phyloP scores from a whole-genome alignment of 2,329 filamentous ascomycete species.

The Zelopaecilomyces penicillatus region DNA sequence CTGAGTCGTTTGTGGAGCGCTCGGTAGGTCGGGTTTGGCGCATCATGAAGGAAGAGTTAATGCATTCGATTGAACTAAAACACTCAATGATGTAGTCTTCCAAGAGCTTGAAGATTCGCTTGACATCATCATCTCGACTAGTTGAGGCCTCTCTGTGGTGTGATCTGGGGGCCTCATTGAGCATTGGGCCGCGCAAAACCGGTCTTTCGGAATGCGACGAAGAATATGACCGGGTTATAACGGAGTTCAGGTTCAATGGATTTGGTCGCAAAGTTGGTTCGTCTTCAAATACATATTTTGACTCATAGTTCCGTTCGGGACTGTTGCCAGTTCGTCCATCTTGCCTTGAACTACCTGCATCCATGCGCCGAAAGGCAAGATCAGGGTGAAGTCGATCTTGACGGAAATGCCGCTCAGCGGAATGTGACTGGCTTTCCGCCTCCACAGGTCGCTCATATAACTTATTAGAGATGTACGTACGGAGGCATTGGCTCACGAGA shows the following conservation, averaged over 20 bases:
- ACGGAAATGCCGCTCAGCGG: slow-evolving; percentile 1
- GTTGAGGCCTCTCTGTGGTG: slow-evolving; percentile 12
- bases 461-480: slow-evolving; percentile 20
- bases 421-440: slow-evolving; percentile 6
- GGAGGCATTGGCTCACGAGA: slow-evolving; percentile 25
- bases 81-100: slow-evolving; percentile 68
- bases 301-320: neutral
- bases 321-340: neutral
- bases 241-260: slow-evolving; percentile 15
- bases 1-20: slow-evolving; percentile 15
- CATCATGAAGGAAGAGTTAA: slow-evolving; percentile 67
- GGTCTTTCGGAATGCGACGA: slow-evolving; percentile 36
- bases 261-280: slow-evolving; percentile 28
- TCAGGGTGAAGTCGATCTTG: slow-evolving; percentile 7
- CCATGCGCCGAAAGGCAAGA: slow-evolving; percentile 1
- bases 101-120: slow-evolving; percentile 62
- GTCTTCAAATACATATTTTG: slow-evolving; percentile 28
- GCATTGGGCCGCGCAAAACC: slow-evolving; percentile 12
- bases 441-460: slow-evolving; percentile 9
- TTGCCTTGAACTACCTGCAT: neutral
- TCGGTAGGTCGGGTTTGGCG: slow-evolving; percentile 32
- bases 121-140: slow-evolving; percentile 30
- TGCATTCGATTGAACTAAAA: slow-evolving; percentile 59
- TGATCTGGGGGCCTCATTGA: slow-evolving; percentile 10
- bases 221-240: slow-evolving; percentile 31